phyloP scores from a whole-genome alignment of 2,329 filamentous ascomycete species.

The Chaetomium globosum region DNA sequence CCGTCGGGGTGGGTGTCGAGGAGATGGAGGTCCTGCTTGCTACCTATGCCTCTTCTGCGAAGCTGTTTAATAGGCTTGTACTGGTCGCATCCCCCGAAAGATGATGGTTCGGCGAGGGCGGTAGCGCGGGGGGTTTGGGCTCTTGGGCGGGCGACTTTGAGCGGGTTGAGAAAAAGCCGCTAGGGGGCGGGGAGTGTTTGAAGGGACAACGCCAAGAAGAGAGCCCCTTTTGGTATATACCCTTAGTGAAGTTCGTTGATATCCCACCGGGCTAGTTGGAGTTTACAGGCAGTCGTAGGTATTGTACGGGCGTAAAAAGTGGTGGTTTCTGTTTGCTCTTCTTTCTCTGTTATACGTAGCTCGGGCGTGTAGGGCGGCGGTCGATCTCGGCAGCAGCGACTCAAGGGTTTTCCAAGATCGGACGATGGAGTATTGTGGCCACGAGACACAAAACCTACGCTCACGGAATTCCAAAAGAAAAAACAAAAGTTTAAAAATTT shows the following conservation, averaged over 20 bases:
- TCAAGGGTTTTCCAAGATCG: neutral
- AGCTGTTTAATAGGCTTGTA: neutral
- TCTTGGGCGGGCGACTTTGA: neutral
- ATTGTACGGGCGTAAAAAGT: neutral
- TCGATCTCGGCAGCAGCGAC: slow-evolving; percentile 8
- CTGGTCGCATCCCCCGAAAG: slow-evolving; percentile 16
- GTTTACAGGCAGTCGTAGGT: neutral
- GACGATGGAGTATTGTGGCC: neutral
- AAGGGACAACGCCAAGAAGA: slow-evolving; percentile 17
- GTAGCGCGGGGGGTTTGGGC: slow-evolving; percentile 9
- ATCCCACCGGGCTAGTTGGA: neutral
- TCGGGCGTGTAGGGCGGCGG: slow-evolving; percentile 3
- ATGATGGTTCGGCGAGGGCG: slow-evolving; percentile 5
- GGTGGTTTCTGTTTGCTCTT: neutral
- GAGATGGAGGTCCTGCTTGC: neutral
- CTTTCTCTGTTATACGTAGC: slow-evolving; percentile 4
- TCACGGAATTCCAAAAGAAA: neutral
- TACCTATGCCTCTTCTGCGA: neutral
- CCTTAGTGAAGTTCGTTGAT: neutral
- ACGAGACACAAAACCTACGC: too few species aligned
- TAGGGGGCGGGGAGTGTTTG: slow-evolving; percentile 24
- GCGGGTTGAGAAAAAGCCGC: slow-evolving; percentile 16
- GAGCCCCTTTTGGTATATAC: neutral
- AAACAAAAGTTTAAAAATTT: neutral
- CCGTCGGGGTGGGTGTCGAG: neutral